phyloP scores from a whole-genome alignment of 148 eudicot genomes.

The Camellia lanceoleosa region DNA sequence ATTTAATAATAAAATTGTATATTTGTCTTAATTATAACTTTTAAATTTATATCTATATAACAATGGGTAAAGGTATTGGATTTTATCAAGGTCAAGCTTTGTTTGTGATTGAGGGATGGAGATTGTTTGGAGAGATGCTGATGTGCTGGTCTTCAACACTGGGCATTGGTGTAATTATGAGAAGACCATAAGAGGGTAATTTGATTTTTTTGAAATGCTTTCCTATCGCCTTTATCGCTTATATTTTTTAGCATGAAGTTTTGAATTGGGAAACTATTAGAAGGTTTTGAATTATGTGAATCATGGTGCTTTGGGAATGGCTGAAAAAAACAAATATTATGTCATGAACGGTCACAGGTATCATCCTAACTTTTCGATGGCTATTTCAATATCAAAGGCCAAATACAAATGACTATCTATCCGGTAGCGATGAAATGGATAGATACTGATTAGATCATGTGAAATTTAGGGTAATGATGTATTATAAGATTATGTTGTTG shows the following conservation, averaged over 20 bases:
- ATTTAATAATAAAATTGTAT: too few species aligned
- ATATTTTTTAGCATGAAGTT: slow-evolving; percentile 2
- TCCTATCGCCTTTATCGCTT: neutral
- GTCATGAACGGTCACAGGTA: neutral
- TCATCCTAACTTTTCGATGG: neutral
- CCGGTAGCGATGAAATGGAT: too few species aligned
- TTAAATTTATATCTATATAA: too few species aligned
- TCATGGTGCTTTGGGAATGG: neutral
- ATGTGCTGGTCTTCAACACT: slow-evolving; percentile 67
- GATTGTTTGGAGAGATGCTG: slow-evolving; percentile 85
- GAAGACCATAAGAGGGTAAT: slow-evolving; percentile 87
- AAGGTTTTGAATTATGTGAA: neutral
- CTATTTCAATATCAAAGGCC: neutral
- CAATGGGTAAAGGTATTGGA: too few species aligned
- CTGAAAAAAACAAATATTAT: neutral
- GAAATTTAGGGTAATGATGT: too few species aligned
- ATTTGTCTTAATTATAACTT: too few species aligned
- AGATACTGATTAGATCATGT: too few species aligned
- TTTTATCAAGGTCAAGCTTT: too few species aligned
- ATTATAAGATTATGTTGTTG: too few species aligned
- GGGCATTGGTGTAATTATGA: slow-evolving; percentile 99
- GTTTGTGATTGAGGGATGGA: too few species aligned
- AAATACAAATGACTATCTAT: neutral
- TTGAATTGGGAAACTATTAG: neutral
- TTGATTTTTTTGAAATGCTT: neutral